Percentiles rank a stretch among this genome's conserved stretches.
Evolutionary conservation across 2,329 filamentous ascomycete species (phyloP).

Genomic region (Xylaria sp.): DNA sequence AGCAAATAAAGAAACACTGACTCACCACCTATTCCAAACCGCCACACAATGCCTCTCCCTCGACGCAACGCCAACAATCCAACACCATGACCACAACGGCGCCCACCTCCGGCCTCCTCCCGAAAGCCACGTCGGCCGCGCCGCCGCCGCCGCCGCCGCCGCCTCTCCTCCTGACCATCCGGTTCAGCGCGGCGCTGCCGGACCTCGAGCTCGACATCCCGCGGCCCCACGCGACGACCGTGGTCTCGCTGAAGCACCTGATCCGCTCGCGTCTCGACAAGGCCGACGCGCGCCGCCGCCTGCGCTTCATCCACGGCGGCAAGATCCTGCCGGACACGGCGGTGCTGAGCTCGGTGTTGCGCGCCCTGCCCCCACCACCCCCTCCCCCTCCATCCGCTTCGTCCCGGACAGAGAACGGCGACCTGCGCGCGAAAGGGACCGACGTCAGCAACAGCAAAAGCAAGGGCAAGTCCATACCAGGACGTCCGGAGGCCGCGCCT

Average conservation of each 20-base stretch:
- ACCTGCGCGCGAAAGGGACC: background rate
- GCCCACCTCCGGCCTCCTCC: conserved; percentile 29
- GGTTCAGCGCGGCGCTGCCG: conserved; percentile 86
- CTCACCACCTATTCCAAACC: background rate
- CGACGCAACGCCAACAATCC: conserved; percentile 6
- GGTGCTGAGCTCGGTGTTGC: conserved; percentile 74
- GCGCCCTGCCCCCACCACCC: conserved; percentile 67
- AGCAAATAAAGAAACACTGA: background rate
- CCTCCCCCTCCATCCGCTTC: conserved; percentile 45
- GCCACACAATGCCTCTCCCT: conserved; percentile 29
- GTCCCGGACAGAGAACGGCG: conserved; percentile 10
- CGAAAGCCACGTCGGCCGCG: conserved; percentile 28
- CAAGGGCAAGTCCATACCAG: conserved; percentile 75
- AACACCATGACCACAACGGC: conserved; percentile 24
- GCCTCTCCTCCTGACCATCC: conserved; percentile 79
- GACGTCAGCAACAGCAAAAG: conserved; percentile 54
- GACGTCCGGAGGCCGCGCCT: conserved; percentile 55
- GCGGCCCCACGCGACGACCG: conserved; percentile 73
- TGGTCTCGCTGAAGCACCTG: conserved; percentile 81
- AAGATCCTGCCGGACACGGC: conserved; percentile 82
- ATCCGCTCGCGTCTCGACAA: conserved; percentile 77
- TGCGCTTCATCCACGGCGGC: conserved; percentile 90
- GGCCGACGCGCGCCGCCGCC: conserved; percentile 71
- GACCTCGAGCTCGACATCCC: conserved; percentile 84
- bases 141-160: conserved; percentile 35